phyloP scores from a whole-genome alignment of 352 stramenopile species.

The Phytophthora pisi region DNA sequence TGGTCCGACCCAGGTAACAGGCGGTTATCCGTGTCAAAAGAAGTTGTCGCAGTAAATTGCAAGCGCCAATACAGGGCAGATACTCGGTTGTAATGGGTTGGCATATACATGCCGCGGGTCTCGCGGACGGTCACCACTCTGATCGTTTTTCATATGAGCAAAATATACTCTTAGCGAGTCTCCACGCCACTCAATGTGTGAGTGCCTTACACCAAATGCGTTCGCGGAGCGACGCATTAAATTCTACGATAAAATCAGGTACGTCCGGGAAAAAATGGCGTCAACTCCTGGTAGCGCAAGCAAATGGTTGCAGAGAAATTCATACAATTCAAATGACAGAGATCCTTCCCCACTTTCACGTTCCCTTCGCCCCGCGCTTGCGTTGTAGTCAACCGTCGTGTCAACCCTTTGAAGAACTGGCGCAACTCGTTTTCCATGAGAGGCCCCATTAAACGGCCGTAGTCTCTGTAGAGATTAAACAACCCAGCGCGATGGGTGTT shows the following conservation, averaged over 20 bases:
- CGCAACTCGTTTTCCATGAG: conserved; percentile 10
- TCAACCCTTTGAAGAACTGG: conserved; percentile 13
- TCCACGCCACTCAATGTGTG: conserved; percentile 32
- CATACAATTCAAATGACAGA: conserved; percentile 21
- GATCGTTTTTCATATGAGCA: conserved; percentile 45
- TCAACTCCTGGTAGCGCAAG: conserved; percentile 2
- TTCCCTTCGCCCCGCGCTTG: background rate
- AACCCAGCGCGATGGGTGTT: conserved; percentile 23
- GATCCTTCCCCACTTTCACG: conserved; percentile 21
- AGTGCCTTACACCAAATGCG: conserved; percentile 18
- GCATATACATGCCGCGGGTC: conserved; percentile 14
- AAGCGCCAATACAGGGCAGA: conserved; percentile 12
- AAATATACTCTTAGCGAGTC: conserved; percentile 47
- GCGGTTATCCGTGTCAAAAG: conserved; percentile 7
- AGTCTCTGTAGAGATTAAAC: conserved; percentile 20
- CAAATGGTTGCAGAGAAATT: conserved; percentile 6
- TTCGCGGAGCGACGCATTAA: conserved; percentile 26
- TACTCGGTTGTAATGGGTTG: conserved; percentile 7
- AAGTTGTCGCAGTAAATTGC: conserved; percentile 12
- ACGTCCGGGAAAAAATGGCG: conserved; percentile 26
- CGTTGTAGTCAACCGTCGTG: conserved; percentile 12
- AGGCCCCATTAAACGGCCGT: conserved; percentile 1
- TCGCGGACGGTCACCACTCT: conserved; percentile 22
- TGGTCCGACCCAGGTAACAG: conserved; percentile 18
- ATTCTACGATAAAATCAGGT: conserved; percentile 29